Conservation (phyloP, 805 yeast species). For the Candida vartiovaarae region DNA sequence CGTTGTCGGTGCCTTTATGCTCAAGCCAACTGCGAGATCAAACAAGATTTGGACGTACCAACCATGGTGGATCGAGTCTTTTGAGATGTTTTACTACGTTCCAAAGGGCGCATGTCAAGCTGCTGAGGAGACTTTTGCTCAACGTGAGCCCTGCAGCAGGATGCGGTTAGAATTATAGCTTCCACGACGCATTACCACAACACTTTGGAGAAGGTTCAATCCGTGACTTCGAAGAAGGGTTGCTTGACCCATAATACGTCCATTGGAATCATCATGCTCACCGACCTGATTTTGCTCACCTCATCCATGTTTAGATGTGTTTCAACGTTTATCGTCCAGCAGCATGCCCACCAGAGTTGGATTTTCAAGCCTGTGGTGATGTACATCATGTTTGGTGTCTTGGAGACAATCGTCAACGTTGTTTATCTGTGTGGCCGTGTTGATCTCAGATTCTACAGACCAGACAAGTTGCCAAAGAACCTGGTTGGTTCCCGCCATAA, state of each 20-base stretch:
- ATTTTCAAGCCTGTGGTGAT: constrained; percentile 49
- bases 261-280: constrained; percentile 32
- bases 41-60: constrained; percentile 50
- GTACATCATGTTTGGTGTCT: constrained; percentile 63
- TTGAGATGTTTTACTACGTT: constrained; percentile 52
- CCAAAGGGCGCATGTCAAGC: constrained; percentile 41
- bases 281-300: constrained; percentile 46
- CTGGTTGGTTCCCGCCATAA: constrained; percentile 5
- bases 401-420: constrained; percentile 52
- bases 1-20: constrained; percentile 42
- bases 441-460: constrained; percentile 75
- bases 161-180: constrained; percentile 38
- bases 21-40: constrained; percentile 48
- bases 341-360: constrained; percentile 30
- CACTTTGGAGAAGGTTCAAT: constrained; percentile 23
- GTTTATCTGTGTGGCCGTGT: constrained; percentile 57
- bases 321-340: constrained; percentile 31
- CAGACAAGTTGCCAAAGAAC: constrained; percentile 42
- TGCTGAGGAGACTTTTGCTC: constrained; percentile 41
- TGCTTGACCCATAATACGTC: constrained; percentile 45
- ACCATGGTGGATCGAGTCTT: constrained; percentile 75
- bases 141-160: constrained; percentile 33
- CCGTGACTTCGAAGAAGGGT: constrained; percentile 26
- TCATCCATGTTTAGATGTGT: constrained; percentile 47
- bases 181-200: constrained; percentile 39